These are phyloP conservation scores for Xanthoconium purpureum DNA, from an alignment of 768 basidiomycete genomes.

Conservation along the genomic window DNA sequence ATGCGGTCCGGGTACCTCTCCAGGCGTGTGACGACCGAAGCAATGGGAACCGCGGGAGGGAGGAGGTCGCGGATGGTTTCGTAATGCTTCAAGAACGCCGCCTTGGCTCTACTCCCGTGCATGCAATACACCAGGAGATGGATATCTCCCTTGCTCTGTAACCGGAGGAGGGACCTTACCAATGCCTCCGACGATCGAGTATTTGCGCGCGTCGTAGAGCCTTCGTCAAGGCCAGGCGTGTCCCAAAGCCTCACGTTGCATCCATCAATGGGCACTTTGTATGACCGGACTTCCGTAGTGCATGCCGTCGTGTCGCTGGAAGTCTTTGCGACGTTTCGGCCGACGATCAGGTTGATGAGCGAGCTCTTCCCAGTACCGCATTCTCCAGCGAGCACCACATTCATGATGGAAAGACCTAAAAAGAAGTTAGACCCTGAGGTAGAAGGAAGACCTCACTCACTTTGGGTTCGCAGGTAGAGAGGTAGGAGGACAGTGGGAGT, in stretches of 20 bases:
- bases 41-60: slow-evolving; percentile 12
- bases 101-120: slow-evolving; percentile 18
- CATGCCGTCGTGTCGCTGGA: slow-evolving; percentile 22
- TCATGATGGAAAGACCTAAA: slow-evolving; percentile 12
- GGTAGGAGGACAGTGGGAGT: background rate
- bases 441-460: background rate
- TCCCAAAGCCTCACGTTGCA: slow-evolving; percentile 14
- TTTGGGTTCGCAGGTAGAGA: background rate
- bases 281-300: slow-evolving; percentile 7
- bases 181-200: slow-evolving; percentile 1
- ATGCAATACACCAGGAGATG: slow-evolving; percentile 25
- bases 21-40: slow-evolving; percentile 17
- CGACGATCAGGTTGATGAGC: slow-evolving; percentile 21
- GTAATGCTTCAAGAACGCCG: slow-evolving; percentile 16
- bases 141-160: slow-evolving; percentile 6
- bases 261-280: slow-evolving; percentile 16
- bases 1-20: slow-evolving; percentile 19
- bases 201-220: slow-evolving; percentile 2
- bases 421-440: background rate
- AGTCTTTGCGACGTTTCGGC: slow-evolving; percentile 8
- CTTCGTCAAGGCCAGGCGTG: slow-evolving; percentile 16
- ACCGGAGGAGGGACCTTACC: slow-evolving; percentile 5
- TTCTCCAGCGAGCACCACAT: slow-evolving; percentile 25
- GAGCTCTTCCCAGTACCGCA: slow-evolving; percentile 26
- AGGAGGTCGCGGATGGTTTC: slow-evolving; percentile 5